These are phyloP conservation scores for Talaromyces islandicus DNA, from an alignment of 2,329 filamentous ascomycete genomes.

Conservation along the genomic window DNA sequence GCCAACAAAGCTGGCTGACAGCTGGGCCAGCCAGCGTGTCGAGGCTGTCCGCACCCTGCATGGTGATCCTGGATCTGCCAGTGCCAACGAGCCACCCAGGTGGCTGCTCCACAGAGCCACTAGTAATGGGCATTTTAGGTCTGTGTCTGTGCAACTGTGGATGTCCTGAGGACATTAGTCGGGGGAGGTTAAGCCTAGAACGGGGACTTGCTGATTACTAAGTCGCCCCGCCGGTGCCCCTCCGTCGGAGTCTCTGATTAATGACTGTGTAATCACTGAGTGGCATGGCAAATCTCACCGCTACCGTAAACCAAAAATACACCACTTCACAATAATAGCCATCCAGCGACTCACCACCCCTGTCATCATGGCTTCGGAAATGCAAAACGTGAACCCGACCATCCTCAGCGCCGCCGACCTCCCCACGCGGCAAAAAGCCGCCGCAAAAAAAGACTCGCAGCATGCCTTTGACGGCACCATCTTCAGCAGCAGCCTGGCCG, in stretches of 20 bases:
- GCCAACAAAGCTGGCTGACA: neutral
- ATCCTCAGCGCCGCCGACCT: conserved; percentile 85
- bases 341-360: neutral
- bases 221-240: neutral
- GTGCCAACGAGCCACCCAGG: no score
- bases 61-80: neutral
- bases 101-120: neutral
- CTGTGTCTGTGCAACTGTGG: neutral
- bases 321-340: neutral
- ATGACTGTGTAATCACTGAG: no score
- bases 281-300: neutral
- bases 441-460: conserved; percentile 35
- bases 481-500: conserved; percentile 48
- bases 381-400: conserved; percentile 70
- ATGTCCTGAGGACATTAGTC: neutral
- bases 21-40: neutral
- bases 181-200: no score
- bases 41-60: neutral
- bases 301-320: neutral
- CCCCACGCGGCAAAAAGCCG: conserved; percentile 61
- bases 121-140: neutral
- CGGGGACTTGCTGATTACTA: neutral
- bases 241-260: no score
- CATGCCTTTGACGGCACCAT: conserved; percentile 25
- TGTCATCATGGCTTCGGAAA: conserved; percentile 26